phyloP scores from a whole-genome alignment of 495 filamentous ascomycete genomes.

The Penicillium longicatenatum region DNA sequence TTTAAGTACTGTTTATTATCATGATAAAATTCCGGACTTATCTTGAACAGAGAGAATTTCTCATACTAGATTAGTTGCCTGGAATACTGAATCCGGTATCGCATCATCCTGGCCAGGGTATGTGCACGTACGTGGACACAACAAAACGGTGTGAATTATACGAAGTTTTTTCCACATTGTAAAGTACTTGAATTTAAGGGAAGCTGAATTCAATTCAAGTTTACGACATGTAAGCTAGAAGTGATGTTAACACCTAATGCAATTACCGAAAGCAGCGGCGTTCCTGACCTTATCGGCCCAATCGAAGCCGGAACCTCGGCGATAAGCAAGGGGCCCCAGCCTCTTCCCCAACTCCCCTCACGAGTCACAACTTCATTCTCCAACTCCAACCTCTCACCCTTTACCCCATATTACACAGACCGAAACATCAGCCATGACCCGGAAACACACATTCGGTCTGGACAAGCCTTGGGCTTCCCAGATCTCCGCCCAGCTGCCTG shows the following conservation, averaged over 20 bases:
- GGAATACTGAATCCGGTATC: too few relatives aligned
- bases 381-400: slow-evolving; percentile 4
- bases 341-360: slow-evolving; percentile 13
- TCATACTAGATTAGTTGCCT: too few relatives aligned
- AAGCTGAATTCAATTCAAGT: too few relatives aligned
- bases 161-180: too few relatives aligned
- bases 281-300: slow-evolving; percentile 2
- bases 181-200: not conserved
- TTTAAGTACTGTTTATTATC: too few relatives aligned
- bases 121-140: too few relatives aligned
- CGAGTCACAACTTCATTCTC: slow-evolving; percentile 11
- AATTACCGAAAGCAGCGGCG: not conserved
- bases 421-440: slow-evolving; percentile 28
- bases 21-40: too few relatives aligned
- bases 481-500: slow-evolving; percentile 25
- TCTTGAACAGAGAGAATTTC: too few relatives aligned
- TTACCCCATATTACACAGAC: not conserved
- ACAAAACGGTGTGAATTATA: too few relatives aligned
- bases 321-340: slow-evolving; percentile 9
- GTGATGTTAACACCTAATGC: not conserved
- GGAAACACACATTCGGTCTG: slow-evolving; percentile 24
- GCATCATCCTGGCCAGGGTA: too few relatives aligned
- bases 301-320: slow-evolving; percentile 1
- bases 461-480: slow-evolving; percentile 29
- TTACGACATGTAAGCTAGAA: not conserved